Base-by-base conservation (phyloP, 345 rosid genomes). In the Viola odorata region DNA sequence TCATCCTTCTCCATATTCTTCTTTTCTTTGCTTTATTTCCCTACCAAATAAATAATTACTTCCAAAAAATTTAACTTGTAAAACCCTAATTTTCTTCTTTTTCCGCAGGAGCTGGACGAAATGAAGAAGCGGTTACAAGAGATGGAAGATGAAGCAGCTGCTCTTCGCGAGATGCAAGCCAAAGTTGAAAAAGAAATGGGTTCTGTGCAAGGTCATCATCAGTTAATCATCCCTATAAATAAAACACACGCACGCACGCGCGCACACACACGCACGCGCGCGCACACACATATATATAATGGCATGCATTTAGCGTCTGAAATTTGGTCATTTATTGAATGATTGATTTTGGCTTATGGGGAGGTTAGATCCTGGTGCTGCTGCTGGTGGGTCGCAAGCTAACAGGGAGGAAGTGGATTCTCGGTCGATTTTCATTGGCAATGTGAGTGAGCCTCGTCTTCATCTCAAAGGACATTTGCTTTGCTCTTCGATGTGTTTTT, bases 361-460 rank as follows among this genome's bases (percentile, higher is more conserved):
- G 32, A 23, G 32, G 32, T 40, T 74, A 84, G 92, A 86, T 83
- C 77, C 87, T 49, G 16, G 42, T 51, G 81, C 78, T 61, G 78
- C 71, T 61, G 80, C 81, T 55, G 44, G 74, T 68, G 65, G 77
- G 16, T 78, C 80, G 60, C 94, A 82, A 69, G 82, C 79, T 55
- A 84, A 69, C 67, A 77, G 69, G 64, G 89, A 86, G 73, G 94
- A 86, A 77, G 74, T 86, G 32, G 94, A 86, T 79, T 72, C 87
- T 42, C 84, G 94, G 50, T 86, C 94, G 3, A 62, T 86, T 56
- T 86, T 86, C 57, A 86, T 86, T 64, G 94, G 94, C 75, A 86
- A 86, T 79, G 94, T 84, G 75, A 84, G 94, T 9, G 50, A 9
- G 2, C 50, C 32, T 1, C 32, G 69, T 55, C 40, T 64, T 68